These are phyloP conservation scores for Penicillium sp. DNA, from an alignment of 2,329 filamentous ascomycete genomes.

Conservation along the genomic window DNA sequence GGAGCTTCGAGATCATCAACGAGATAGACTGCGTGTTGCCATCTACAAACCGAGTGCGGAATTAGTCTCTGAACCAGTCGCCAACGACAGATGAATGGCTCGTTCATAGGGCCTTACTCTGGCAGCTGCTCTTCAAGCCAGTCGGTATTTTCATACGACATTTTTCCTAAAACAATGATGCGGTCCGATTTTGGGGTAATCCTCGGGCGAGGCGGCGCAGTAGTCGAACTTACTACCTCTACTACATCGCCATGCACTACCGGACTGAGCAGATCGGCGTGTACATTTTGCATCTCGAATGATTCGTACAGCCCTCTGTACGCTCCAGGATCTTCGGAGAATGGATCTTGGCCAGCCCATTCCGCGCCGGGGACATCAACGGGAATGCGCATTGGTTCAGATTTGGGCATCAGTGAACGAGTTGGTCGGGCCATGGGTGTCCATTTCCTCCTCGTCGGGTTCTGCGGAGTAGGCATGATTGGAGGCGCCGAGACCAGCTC, in stretches of 20 bases:
- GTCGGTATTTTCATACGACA: conserved; percentile 42
- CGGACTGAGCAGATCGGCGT: background rate
- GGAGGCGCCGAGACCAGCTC: conserved; percentile 22
- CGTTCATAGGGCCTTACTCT: conserved; percentile 34
- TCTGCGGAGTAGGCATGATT: background rate
- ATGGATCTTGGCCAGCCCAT: conserved; percentile 3
- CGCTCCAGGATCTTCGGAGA: background rate
- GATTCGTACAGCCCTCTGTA: background rate
- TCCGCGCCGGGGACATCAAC: conserved; percentile 17
- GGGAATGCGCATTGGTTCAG: conserved; percentile 15
- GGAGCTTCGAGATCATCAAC: conserved; percentile 35
- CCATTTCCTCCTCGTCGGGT: conserved; percentile 8
- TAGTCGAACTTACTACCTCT: background rate
- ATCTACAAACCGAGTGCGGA: conserved; percentile 28
- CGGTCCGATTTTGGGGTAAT: conserved; percentile 30
- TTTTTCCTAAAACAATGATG: conserved; percentile 43
- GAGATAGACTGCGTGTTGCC: conserved; percentile 46
- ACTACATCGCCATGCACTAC: background rate
- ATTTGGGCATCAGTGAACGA: background rate
- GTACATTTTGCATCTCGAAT: background rate
- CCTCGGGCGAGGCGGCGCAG: conserved; percentile 14
- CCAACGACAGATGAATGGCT: background rate
- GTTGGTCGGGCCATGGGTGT: conserved; percentile 10
- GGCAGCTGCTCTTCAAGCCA: conserved; percentile 47
- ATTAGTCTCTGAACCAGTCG: background rate